Conservation (phyloP, 345 rosid genomes). For the Hirschfeldia incana region DNA sequence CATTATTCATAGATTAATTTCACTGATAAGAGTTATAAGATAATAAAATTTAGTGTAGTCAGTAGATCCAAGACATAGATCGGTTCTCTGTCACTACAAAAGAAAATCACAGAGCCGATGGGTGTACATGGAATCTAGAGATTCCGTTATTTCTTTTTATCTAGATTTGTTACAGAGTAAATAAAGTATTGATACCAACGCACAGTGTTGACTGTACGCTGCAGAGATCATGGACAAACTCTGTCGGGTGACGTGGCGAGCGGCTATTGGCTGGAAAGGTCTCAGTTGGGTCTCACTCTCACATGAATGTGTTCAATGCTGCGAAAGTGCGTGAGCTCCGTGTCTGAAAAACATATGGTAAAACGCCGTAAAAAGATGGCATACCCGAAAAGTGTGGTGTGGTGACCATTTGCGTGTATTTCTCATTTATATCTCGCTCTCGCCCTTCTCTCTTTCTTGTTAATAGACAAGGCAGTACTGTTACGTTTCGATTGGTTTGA, state of each 20-base stretch:
- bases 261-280: neutral
- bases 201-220: conserved; percentile 22
- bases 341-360: conserved; percentile 11
- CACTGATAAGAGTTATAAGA: neutral
- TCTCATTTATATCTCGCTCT: conserved; percentile 8
- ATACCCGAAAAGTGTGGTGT: conserved; percentile 15
- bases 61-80: neutral
- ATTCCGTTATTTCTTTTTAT: neutral
- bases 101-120: neutral
- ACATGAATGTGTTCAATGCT: conserved; percentile 24
- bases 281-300: neutral
- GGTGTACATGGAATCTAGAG: conserved; percentile 1
- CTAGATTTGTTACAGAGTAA: neutral
- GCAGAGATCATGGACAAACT: neutral
- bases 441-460: neutral
- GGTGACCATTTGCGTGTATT: conserved; percentile 1
- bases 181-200: neutral
- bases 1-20: neutral
- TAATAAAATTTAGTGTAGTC: neutral
- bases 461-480: neutral
- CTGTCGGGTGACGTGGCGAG: conserved; percentile 20
- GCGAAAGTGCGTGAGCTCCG: neutral
- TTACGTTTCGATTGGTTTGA: neutral
- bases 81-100: neutral
- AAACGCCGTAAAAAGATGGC: conserved; percentile 36